Evolutionary conservation across 805 yeast genomes (phyloP).

Genomic region (Yarrowia divulgata): DNA sequence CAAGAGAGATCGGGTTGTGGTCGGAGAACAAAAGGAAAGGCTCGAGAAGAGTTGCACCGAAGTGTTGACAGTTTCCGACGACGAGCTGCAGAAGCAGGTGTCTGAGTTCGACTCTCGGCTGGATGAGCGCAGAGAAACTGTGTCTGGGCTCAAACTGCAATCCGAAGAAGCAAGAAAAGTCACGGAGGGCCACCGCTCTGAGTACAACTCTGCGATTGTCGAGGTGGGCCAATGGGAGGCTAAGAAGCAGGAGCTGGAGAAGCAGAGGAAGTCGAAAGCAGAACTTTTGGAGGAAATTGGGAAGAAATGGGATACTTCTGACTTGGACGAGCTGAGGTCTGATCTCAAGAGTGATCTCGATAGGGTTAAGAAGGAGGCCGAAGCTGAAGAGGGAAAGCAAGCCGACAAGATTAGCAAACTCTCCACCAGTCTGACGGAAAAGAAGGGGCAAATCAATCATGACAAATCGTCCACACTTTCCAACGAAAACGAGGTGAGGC

Average conservation of each 20-base stretch:
- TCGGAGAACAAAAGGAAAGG: constrained; percentile 60
- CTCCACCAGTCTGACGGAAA: constrained; percentile 3
- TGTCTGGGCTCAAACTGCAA: constrained; percentile 46
- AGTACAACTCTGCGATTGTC: constrained; percentile 54
- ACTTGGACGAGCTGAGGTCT: not conserved
- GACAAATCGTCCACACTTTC: not conserved
- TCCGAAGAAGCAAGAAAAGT: constrained; percentile 45
- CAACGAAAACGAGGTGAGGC: constrained; percentile 12
- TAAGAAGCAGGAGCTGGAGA: constrained; percentile 43
- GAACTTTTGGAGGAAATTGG: not conserved
- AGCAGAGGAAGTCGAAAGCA: not conserved
- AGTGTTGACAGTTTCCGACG: constrained; percentile 56
- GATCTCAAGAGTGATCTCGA: constrained; percentile 1
- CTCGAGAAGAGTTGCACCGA: constrained; percentile 56
- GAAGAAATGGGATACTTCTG: not conserved
- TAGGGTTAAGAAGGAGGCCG: constrained; percentile 41
- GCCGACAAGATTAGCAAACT: not conserved
- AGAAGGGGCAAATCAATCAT: constrained; percentile 1
- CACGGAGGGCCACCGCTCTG: constrained; percentile 48
- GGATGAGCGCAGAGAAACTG: constrained; percentile 40
- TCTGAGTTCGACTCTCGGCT: constrained; percentile 23
- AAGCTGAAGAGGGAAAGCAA: constrained; percentile 38
- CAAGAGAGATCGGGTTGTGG: constrained; percentile 56
- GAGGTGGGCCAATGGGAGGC: constrained; percentile 64
- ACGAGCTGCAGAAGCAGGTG: constrained; percentile 50